phyloP scores from a whole-genome alignment of 352 stramenopile genomes.

The Elongisporangium senticosum region DNA sequence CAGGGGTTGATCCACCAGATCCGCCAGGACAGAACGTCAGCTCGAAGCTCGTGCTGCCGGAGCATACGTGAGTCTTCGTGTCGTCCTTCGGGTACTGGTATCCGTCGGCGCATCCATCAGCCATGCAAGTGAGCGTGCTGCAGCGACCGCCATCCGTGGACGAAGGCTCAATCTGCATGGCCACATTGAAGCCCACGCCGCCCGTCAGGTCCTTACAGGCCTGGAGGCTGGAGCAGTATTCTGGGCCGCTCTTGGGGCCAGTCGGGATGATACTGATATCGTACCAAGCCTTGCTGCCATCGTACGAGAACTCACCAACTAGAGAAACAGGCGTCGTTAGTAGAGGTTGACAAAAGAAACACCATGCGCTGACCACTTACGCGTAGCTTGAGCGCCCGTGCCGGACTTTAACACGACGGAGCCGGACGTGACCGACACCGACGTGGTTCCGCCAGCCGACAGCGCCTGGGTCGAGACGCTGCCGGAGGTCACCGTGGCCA shows the following conservation, averaged over 20 bases:
- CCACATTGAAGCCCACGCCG: slow-evolving; percentile 53
- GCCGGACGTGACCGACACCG: slow-evolving; percentile 18
- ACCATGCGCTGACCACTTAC: slow-evolving; percentile 21
- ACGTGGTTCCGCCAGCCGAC: slow-evolving; percentile 24
- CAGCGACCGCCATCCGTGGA: slow-evolving; percentile 30
- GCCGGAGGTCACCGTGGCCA: slow-evolving; percentile 30
- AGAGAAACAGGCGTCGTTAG: slow-evolving; percentile 4
- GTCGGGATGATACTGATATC: slow-evolving; percentile 81
- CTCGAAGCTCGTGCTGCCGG: slow-evolving; percentile 37
- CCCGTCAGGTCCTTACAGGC: slow-evolving; percentile 58
- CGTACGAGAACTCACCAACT: slow-evolving; percentile 65
- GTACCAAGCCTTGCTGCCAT: slow-evolving; percentile 46
- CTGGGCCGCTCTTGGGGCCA: slow-evolving; percentile 45
- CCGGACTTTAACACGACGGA: slow-evolving; percentile 52
- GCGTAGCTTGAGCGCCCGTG: slow-evolving; percentile 39
- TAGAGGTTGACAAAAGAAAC: background rate
- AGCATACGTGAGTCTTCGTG: slow-evolving; percentile 62
- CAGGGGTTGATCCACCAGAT: slow-evolving; percentile 15
- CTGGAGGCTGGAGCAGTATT: slow-evolving; percentile 43
- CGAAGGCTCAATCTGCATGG: slow-evolving; percentile 56
- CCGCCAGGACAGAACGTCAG: slow-evolving; percentile 59
- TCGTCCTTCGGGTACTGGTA: slow-evolving; percentile 71
- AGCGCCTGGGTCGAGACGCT: slow-evolving; percentile 21
- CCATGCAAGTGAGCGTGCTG: slow-evolving; percentile 42
- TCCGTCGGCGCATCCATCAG: slow-evolving; percentile 43